phyloP scores from a whole-genome alignment of 2,329 filamentous ascomycete genomes.

The Penicillium verrucosum region DNA sequence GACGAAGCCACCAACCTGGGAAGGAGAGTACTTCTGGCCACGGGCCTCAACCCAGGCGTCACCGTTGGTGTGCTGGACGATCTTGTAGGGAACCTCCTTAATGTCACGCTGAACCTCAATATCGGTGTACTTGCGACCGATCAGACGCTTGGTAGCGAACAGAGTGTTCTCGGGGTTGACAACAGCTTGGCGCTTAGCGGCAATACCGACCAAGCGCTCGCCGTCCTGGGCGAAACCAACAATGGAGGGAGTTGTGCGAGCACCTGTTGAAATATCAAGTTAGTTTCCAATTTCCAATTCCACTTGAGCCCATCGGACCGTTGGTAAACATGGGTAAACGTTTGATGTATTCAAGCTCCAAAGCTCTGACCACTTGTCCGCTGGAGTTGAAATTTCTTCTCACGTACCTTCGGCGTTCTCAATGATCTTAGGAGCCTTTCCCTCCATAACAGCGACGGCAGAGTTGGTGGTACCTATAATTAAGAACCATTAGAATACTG shows the following conservation, averaged over 20 bases:
- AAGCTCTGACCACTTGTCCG: slow-evolving; percentile 10
- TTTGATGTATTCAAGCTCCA: background rate
- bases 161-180: slow-evolving; percentile 98
- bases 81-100: slow-evolving; percentile 98
- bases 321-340: background rate
- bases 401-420: slow-evolving; percentile 88
- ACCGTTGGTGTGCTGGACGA: slow-evolving; percentile 92
- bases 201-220: slow-evolving; percentile 93
- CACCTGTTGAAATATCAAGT: slow-evolving; percentile 53
- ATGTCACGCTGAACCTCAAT: slow-evolving; percentile 92
- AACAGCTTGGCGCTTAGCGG: slow-evolving; percentile 95
- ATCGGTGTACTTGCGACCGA: slow-evolving; percentile 95
- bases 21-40: slow-evolving; percentile 93
- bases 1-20: slow-evolving; percentile 96
- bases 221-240: slow-evolving; percentile 94
- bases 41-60: slow-evolving; percentile 95
- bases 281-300: slow-evolving; percentile 9
- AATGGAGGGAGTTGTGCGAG: slow-evolving; percentile 87
- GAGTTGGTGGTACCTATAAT: slow-evolving; percentile 83
- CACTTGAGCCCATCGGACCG: background rate
- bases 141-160: slow-evolving; percentile 97
- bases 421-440: slow-evolving; percentile 91
- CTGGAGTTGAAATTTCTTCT: slow-evolving; percentile 14
- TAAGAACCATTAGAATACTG: slow-evolving; percentile 15
- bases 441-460: slow-evolving; percentile 95